phyloP scores from a whole-genome alignment of 176 grass and related monocot species.

The Juncus effusus region DNA sequence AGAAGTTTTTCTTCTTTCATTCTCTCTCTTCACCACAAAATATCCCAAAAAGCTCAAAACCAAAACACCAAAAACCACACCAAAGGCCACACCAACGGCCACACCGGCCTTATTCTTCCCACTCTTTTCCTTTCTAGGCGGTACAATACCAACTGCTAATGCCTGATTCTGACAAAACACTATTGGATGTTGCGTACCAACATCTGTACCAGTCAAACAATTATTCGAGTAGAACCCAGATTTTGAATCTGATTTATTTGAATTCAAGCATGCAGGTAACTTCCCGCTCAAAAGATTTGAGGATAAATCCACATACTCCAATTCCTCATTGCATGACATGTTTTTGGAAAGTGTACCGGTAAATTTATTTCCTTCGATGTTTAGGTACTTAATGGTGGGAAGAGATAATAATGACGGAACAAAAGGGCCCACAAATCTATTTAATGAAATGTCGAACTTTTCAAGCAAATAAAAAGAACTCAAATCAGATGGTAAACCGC shows the following conservation, averaged over 20 bases:
- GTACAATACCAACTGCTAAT: constrained; percentile 76
- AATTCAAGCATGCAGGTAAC: constrained; percentile 56
- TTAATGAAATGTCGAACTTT: constrained; percentile 68
- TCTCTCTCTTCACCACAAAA: constrained; percentile 40
- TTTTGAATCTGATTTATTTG: constrained; percentile 24
- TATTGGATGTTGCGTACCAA: constrained; percentile 48
- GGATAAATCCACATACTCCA: constrained; percentile 66
- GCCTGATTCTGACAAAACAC: constrained; percentile 88
- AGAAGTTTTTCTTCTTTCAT: constrained; percentile 28
- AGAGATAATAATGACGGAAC: constrained; percentile 46
- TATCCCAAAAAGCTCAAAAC: constrained; percentile 32
- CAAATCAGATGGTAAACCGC: constrained; percentile 54
- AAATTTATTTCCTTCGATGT: constrained; percentile 63
- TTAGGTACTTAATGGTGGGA: constrained; percentile 68
- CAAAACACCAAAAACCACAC: constrained; percentile 30
- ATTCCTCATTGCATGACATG: constrained; percentile 65
- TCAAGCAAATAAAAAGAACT: constrained; percentile 57
- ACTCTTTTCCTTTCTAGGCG: constrained; percentile 23
- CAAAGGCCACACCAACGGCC: constrained; percentile 22
- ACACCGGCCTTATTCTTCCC: constrained; percentile 22
- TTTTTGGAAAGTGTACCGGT: constrained; percentile 67
- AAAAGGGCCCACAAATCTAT: constrained; percentile 79
- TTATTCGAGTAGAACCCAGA: constrained; percentile 43
- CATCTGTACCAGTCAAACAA: constrained; percentile 40
- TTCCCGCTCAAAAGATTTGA: constrained; percentile 80